Conservation (phyloP, 768 basidiomycete genomes). For the Cystofilobasidium macerans region DNA sequence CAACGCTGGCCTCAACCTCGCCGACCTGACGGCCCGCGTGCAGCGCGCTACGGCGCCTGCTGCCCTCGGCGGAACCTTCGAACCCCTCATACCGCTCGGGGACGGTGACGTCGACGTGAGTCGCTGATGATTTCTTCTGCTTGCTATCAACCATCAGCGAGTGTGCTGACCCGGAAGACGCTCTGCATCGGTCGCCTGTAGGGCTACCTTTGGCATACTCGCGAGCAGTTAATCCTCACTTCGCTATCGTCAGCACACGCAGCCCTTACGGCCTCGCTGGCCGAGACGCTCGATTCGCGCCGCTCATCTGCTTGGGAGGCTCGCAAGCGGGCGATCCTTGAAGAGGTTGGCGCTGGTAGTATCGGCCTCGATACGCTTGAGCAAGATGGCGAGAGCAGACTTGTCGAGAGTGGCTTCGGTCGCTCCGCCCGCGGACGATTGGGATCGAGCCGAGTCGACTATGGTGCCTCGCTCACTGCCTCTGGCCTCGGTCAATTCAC, state of each 20-base stretch:
- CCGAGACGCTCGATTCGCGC: conserved; percentile 21
- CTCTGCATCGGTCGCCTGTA: background rate
- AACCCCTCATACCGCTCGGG: conserved; percentile 79
- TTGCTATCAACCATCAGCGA: too few species aligned
- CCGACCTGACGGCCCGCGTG: conserved; percentile 72
- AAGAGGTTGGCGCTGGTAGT: conserved; percentile 25
- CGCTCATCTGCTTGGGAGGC: conserved; percentile 20
- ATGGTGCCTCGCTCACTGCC: background rate
- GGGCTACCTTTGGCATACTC: conserved; percentile 86
- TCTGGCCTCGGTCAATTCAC: background rate
- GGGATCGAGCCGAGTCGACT: background rate
- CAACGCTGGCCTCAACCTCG: conserved; percentile 83
- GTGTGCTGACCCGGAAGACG: background rate
- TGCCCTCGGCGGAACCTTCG: conserved; percentile 52
- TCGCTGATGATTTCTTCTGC: background rate
- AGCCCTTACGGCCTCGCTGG: conserved; percentile 14
- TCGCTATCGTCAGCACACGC: conserved; percentile 63
- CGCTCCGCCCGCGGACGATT: background rate
- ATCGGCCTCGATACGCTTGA: conserved; percentile 45
- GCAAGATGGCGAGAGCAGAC: conserved; percentile 43
- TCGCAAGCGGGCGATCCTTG: conserved; percentile 23
- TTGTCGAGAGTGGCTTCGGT: conserved; percentile 4
- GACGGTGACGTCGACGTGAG: conserved; percentile 70
- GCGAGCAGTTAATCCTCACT: conserved; percentile 86
- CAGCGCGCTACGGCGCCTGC: conserved; percentile 62